Base-by-base conservation (phyloP, 208 protist genomes). In the Leishmania lainsoni region DNA sequence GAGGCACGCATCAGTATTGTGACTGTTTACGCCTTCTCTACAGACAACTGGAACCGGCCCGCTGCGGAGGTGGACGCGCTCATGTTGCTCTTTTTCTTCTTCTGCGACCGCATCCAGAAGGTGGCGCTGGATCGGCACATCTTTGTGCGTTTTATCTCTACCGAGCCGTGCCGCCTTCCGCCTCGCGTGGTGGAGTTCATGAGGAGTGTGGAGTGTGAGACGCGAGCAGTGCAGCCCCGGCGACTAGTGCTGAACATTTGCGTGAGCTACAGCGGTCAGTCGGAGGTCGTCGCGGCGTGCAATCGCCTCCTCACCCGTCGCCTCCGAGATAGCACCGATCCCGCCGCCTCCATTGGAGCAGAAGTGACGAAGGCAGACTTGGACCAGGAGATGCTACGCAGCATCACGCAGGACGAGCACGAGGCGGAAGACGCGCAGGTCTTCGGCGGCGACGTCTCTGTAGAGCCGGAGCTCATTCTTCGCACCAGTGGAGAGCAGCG, bases 1-100 rank as follows among this genome's bases (percentile, higher is more conserved):
- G 90, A 90, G 48, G 80, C 84, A 2, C 66, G 86, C 2, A 92
- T 98, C 45, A 51, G 75, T 49, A 97, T 97, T 88, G 75, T 98
- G 42, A 98, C 91, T 0, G 93, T 96, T 14, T 98, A 97, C 86
- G 94, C 95, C 6, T 98, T 98, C 74, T 98, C 95, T 2, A 96
- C 90, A 0, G 93, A 98, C 78, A 98, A 98, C 85, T 98, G 95
- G 94, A 71, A 84, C n/a, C 87, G 95, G 10, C 76, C 90, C 1
- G 49, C 79, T 26, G 81, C 89, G 9, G 95, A 98, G 76, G 87
- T 98, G 35, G 88, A 96, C 59, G 92, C 93, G 75, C 78, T 98
- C 20, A 95, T 97, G 91, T 80, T 88, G 5, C 84, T 98, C 48
- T 96, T 98, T 78, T 89, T 91, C 42, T 92, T 90, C 79, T 96